Evolutionary conservation across 441 rosid genomes (phyloP), one percentile per base, ranked within the genome.

Genomic region (Flueggea neowawraea): DNA sequence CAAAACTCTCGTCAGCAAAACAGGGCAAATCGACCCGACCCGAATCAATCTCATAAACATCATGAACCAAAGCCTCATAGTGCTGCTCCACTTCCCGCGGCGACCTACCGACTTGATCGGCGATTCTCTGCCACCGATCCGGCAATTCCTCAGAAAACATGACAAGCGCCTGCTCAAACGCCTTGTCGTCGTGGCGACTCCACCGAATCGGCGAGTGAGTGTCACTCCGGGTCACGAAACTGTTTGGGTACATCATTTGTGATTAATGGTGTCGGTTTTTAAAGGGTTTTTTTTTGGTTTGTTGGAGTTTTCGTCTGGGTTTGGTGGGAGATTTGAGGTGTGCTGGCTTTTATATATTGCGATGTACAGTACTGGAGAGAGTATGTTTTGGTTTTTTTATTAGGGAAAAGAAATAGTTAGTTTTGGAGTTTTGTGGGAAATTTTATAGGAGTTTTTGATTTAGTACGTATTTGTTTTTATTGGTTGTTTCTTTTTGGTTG

Each of bases 181-280:
- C 33, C 84, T 91, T 91, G 76, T 91, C 92, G 15, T 91, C 91
- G 0, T 54, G 33, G 12, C 88, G 78, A 33, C 72, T 79, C 97
- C 97, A 91, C 31, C 63, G 65, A 51, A 73, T 73, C 13, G 76
- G 10, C 41, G 76, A 22, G 62, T 67, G 62, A 33, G 16, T 67
- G 50, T 2, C 62, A 28, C 15, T 36, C 28, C 28, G 60, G 32
- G 61, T 17, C 1, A 22, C 43, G 6, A n/a, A 31, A n/a, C n/a
- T 43, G 31, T 59, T 70, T 6, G 52, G 73, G 33, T 75, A 58
- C 79, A 71, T 67, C 12, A 2, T 22, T 22, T 43, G 10, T 43
- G 45, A 43, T 6, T 43, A 11, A 1, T 43, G 3, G 12, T 48
- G 8, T 28, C 9, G 17, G n/a, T 12, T 62, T 15, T 12, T 31